phyloP scores from a whole-genome alignment of 2,329 filamentous ascomycete genomes.

The Calonectria fujianensis region DNA sequence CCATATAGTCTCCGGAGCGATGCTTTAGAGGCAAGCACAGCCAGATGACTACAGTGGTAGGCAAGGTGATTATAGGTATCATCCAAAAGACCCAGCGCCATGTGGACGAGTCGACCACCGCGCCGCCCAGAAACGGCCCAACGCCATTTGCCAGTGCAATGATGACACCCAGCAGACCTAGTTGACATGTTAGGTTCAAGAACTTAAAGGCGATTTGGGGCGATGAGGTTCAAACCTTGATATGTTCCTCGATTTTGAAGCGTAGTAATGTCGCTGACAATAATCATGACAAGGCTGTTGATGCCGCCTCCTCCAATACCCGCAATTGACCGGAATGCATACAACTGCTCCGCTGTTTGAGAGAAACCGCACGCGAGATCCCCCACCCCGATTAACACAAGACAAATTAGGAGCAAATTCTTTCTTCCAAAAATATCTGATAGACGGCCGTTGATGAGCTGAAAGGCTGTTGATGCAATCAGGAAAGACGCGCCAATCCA shows the following conservation, averaged over 20 bases:
- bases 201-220: not conserved
- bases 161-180: conserved; percentile 5
- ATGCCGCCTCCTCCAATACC: conserved; percentile 62
- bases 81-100: conserved; percentile 24
- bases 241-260: conserved; percentile 61
- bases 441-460: conserved; percentile 12
- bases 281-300: conserved; percentile 60
- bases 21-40: conserved; percentile 4
- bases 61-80: conserved; percentile 12
- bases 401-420: conserved; percentile 6
- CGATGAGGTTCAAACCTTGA: conserved; percentile 47
- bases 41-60: conserved; percentile 5
- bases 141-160: conserved; percentile 12
- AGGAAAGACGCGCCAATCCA: conserved; percentile 10
- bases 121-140: conserved; percentile 6
- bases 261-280: conserved; percentile 61
- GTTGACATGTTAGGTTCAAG: not conserved
- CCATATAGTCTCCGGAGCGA: conserved; percentile 9
- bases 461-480: conserved; percentile 2
- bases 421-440: conserved; percentile 18
- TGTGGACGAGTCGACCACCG: conserved; percentile 3
- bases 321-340: conserved; percentile 59
- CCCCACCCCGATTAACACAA: not conserved
- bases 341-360: conserved; percentile 47
- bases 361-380: conserved; percentile 16